A percentile compares a stretch with the other conserved stretches of the same genome.
Evolutionary conservation across 108 stramenopile genomes (phyloP).

Genomic region (Asterionellopsis glacialis): DNA sequence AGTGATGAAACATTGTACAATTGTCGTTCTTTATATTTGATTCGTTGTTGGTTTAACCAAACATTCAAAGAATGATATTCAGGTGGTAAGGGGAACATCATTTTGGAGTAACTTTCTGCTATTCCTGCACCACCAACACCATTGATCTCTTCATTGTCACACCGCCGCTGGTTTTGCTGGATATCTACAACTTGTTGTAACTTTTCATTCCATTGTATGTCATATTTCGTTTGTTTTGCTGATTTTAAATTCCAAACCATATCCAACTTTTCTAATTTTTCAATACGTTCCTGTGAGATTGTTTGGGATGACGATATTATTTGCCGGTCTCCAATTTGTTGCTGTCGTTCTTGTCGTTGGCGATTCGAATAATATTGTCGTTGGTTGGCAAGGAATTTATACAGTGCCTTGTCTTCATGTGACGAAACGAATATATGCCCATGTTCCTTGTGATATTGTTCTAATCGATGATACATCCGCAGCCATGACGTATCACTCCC

Average conservation of each 20-base stretch:
- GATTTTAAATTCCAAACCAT: not conserved
- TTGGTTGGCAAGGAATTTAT: slow-evolving; percentile 1
- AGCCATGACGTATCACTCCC: not conserved
- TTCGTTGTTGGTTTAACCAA: not conserved
- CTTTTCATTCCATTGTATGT: not conserved
- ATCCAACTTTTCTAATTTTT: not conserved
- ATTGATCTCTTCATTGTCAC: too few relatives aligned
- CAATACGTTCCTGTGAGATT: not conserved
- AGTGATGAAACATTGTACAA: not conserved
- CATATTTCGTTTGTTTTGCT: not conserved
- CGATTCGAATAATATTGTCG: not conserved
- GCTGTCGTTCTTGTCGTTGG: not conserved
- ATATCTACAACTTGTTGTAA: not conserved
- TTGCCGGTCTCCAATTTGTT: too few relatives aligned
- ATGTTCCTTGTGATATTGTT: not conserved
- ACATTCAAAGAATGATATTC: not conserved
- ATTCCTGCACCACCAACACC: not conserved
- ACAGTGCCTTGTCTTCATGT: not conserved
- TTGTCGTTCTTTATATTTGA: not conserved
- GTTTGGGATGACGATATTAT: too few relatives aligned
- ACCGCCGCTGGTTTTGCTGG: not conserved
- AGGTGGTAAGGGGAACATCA: too few relatives aligned
- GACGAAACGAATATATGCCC: not conserved
- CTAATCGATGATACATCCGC: not conserved
- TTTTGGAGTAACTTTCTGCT: not conserved